Base-by-base conservation (phyloP, 805 yeast genomes). In the Kazachstania psychrophila region DNA sequence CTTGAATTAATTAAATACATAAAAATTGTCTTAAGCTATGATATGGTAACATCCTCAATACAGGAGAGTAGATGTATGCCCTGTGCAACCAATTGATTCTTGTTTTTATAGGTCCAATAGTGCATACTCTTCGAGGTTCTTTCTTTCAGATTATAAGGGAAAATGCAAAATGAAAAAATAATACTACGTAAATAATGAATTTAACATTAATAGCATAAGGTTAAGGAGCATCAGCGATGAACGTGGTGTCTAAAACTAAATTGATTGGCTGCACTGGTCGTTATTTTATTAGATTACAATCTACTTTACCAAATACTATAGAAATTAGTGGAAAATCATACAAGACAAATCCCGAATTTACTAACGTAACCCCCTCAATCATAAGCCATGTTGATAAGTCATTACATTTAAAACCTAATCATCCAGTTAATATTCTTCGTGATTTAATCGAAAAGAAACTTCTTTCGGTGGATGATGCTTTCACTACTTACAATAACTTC, bases 381-480 rank as follows among this genome's bases (percentile, higher is more conserved):
- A 49, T 79, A 9, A 70, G 68, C 4, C 64, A 85, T 22, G 76
- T 87, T 0, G 80, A 77, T 17, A 69, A 95, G 43, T 72, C 81
- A 34, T 64, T 89, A 18, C 95, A 89, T 56, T 67, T 75, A 33
- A 65, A 83, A 42, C 72, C 75, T 15, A 63, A 76, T 45, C 97
- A 92, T 58, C 98, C 98, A 6, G 75, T 92, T 27, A 95, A 96
- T 3, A 89, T 88, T 35, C 67, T 92, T 24, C 71, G 87, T 31
- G 68, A 73, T 15, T 65, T 88, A 42, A 76, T 92, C 29, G 94
- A 88, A 55, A 60, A 57, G 13, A 75, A 79, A 41, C 75, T 92
- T 54, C 48, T 66, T 14, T 73, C 72, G 0, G 60, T 79, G 31
- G 94, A 87, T 2, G 77, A 79, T 54, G 80, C 94, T 0, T 77